These are phyloP conservation scores for Jaminaea rosea DNA, from an alignment of 1,284 basidiomycete genomes.

Conservation along the genomic window DNA sequence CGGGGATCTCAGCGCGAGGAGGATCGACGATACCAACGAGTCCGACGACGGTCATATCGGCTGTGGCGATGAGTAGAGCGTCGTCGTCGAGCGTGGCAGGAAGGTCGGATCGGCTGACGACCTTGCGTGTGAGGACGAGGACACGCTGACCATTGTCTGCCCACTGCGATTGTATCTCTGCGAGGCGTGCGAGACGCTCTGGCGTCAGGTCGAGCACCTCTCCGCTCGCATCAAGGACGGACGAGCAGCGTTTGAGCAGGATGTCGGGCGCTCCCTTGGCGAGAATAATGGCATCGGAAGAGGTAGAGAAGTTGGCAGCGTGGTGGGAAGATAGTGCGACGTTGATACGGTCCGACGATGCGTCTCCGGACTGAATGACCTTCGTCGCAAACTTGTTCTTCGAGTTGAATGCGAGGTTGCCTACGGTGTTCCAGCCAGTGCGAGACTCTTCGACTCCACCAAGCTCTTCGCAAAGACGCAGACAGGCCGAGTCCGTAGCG, in stretches of 20 bases:
- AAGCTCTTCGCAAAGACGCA: slow-evolving; percentile 56
- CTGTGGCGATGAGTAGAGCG: slow-evolving; percentile 33
- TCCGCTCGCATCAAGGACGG: slow-evolving; percentile 44
- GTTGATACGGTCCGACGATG: neutral
- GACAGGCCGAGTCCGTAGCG: slow-evolving; percentile 59
- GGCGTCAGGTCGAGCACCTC: slow-evolving; percentile 32
- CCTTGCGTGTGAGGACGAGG: slow-evolving; percentile 51
- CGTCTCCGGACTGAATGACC: slow-evolving; percentile 17
- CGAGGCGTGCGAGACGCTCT: slow-evolving; percentile 3
- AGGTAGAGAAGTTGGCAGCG: slow-evolving; percentile 11
- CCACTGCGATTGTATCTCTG: slow-evolving; percentile 48
- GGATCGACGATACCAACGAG: slow-evolving; percentile 61
- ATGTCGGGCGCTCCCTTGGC: slow-evolving; percentile 41
- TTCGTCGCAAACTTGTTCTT: slow-evolving; percentile 63
- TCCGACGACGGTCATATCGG: slow-evolving; percentile 57
- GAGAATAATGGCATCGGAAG: slow-evolving; percentile 15
- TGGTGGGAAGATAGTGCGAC: neutral
- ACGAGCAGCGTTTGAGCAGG: slow-evolving; percentile 48
- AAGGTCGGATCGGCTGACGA: slow-evolving; percentile 25
- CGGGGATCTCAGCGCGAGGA: slow-evolving; percentile 56
- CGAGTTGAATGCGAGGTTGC: slow-evolving; percentile 55
- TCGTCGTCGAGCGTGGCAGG: slow-evolving; percentile 48
- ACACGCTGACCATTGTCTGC: slow-evolving; percentile 59
- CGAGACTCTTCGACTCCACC: slow-evolving; percentile 40
- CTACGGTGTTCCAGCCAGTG: slow-evolving; percentile 47